Evolutionary conservation across 23 red algal genomes (phyloP).

Genomic region (Gracilaria caudata): DNA sequence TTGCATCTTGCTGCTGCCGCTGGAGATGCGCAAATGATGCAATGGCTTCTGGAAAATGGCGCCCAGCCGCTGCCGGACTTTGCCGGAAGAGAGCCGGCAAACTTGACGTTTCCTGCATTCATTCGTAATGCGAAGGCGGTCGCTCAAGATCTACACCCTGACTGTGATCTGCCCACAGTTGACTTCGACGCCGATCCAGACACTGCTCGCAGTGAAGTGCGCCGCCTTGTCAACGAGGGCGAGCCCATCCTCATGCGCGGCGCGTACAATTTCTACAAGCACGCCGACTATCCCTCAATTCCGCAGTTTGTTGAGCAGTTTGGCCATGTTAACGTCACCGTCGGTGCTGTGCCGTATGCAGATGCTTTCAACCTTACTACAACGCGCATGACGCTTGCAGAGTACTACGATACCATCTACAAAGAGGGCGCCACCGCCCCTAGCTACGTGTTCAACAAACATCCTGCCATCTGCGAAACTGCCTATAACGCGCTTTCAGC

Average conservation of each 20-base stretch:
- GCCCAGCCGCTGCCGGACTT: slow-evolving; percentile 41
- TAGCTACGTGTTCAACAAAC: slow-evolving; percentile 78
- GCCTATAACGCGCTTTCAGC: slow-evolving; percentile 50
- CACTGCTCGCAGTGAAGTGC: slow-evolving; percentile 24
- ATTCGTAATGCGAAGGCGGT: slow-evolving; percentile 50
- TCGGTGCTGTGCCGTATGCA: slow-evolving; percentile 82
- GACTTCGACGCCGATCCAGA: slow-evolving; percentile 17
- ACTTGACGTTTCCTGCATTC: slow-evolving; percentile 64
- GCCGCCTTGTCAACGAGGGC: slow-evolving; percentile 71
- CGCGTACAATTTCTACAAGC: slow-evolving; percentile 54
- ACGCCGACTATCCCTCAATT: not conserved
- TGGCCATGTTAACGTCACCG: slow-evolving; percentile 60
- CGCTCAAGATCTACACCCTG: slow-evolving; percentile 8
- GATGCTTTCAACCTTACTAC: slow-evolving; percentile 57
- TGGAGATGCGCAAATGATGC: not conserved
- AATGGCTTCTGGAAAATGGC: slow-evolving; percentile 36
- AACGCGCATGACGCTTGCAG: slow-evolving; percentile 41
- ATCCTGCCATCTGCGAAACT: slow-evolving; percentile 14
- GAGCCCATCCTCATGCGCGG: slow-evolving; percentile 82
- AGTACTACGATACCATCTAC: slow-evolving; percentile 60
- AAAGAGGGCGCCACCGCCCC: slow-evolving; percentile 30
- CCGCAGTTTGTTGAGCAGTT: slow-evolving; percentile 32
- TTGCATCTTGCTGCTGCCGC: slow-evolving; percentile 54
- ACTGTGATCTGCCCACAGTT: slow-evolving; percentile 72
- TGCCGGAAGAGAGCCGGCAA: slow-evolving; percentile 47